Conservation (phyloP, 2,329 filamentous ascomycete species). For the Penicillium sclerotigenum region DNA sequence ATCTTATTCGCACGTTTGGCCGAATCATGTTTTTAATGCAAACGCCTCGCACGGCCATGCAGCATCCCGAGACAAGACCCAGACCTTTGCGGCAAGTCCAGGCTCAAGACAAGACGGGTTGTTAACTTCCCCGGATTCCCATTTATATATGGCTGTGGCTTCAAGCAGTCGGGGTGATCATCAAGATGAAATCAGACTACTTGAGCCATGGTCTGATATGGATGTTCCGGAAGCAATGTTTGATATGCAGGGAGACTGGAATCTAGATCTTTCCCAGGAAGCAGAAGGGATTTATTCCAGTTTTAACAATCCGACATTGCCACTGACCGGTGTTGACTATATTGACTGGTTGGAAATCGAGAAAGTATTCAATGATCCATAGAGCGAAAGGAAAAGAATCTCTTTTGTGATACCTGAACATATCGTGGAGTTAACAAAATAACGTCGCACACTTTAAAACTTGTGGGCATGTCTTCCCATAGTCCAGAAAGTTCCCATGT, state of each 20-base stretch:
- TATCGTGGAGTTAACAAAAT: not conserved
- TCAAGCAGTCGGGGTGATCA: not conserved
- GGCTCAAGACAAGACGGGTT: not conserved
- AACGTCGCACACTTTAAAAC: not conserved
- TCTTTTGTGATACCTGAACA: not conserved
- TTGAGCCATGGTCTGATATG: constrained; percentile 13
- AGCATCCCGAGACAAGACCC: not conserved
- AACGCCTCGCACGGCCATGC: not conserved
- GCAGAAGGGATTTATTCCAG: constrained; percentile 24
- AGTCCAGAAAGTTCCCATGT: not conserved
- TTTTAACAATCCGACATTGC: constrained; percentile 19
- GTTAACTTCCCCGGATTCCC: not conserved
- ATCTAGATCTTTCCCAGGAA: constrained; percentile 17
- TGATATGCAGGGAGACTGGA: constrained; percentile 17
- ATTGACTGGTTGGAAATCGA: constrained; percentile 25
- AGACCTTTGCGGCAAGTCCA: not conserved
- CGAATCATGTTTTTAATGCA: constrained; percentile 6
- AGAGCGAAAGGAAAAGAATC: not conserved
- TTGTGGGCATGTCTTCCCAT: not conserved
- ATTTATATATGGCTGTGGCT: not conserved
- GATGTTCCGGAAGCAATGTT: constrained; percentile 6
- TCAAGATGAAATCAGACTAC: constrained; percentile 10
- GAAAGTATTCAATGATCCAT: constrained; percentile 18
- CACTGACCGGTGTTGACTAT: constrained; percentile 22
- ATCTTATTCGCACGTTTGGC: constrained; percentile 18